Evolutionary conservation across 2,329 filamentous ascomycete species (phyloP), one percentile per base, ranked within the genome.

Genomic region (Corniculantispora saksenae): DNA sequence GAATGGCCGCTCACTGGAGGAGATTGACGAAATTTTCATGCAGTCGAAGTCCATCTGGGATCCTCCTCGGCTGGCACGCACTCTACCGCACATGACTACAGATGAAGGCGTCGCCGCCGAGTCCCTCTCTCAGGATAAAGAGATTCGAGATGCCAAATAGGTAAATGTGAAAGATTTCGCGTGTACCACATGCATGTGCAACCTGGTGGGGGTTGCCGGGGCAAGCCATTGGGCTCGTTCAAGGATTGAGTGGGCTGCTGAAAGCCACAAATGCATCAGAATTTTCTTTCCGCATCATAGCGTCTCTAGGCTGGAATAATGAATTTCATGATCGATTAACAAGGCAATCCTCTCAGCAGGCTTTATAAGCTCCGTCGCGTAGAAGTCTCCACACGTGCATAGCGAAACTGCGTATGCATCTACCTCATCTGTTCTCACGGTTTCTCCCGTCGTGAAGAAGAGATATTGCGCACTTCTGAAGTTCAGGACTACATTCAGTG

Each of bases 1-100:
- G 0, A 74, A 76, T 69, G 69, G 68, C 68, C 79, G 81, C 23
- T 81, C 80, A 15, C 77, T 89, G n/a, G 87, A 90, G 74, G 87
- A 89, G 69, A 84, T 90, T 75, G 87, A 90, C 68, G 55, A 72
- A 9, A 73, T 75, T 64, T 75, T 75, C 32, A 35, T 48, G 59
- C 63, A 67, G 53, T 57, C 50, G 38, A 65, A 65, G 61, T 61
- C 50, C 4, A 62, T 67, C 54, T 65, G 60, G 65, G 65, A 66
- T 56, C 65, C 65, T 17, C 55, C 56, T 19, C 48, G 59, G 6
- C n/a, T 66, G n/a, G 65, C 65, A 7, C 45, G 61, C 6, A 60
- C 25, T 6, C 10, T 66, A 38, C 65, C 65, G 7, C 50, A 27
- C 23, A 61, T 66, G 56, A 61, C 48, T 17, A 55, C 43, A 35